Evolutionary conservation across 225 moss, liverwort and hornwort species (phyloP).

Genomic region (Ulota crispa): DNA sequence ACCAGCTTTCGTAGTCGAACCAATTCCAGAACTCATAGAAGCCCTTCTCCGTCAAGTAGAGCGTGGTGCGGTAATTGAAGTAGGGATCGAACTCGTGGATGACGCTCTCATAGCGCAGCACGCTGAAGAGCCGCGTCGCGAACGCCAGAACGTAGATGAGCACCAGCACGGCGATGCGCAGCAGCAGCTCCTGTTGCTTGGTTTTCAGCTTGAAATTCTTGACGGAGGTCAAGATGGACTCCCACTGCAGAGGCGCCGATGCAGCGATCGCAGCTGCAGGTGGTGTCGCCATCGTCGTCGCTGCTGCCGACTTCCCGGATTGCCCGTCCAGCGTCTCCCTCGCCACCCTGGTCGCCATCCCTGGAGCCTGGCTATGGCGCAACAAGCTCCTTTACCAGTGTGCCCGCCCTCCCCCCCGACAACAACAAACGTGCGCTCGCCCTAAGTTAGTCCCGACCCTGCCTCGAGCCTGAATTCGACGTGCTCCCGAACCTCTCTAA

Average conservation of each 20-base stretch:
- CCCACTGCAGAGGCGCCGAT: slow-evolving; percentile 21
- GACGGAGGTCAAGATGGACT: slow-evolving; percentile 25
- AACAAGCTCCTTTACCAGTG: neutral
- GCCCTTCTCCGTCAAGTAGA: slow-evolving; percentile 91
- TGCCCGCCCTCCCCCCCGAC: neutral
- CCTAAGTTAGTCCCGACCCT: slow-evolving; percentile 28
- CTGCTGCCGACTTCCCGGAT: neutral
- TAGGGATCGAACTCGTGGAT: slow-evolving; percentile 99
- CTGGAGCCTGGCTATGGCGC: slow-evolving; percentile 35
- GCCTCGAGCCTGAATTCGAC: neutral
- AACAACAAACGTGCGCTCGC: slow-evolving; percentile 1
- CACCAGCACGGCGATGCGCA: slow-evolving; percentile 74
- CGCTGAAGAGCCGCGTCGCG: slow-evolving; percentile 91
- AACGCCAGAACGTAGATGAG: slow-evolving; percentile 90
- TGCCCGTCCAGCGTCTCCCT: slow-evolving; percentile 29
- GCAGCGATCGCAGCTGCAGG: neutral
- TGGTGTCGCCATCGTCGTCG: neutral
- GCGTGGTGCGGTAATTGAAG: slow-evolving; percentile 97
- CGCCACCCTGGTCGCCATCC: slow-evolving; percentile 24
- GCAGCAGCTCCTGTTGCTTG: slow-evolving; percentile 91
- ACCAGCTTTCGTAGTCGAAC: slow-evolving; percentile 99
- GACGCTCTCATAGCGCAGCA: slow-evolving; percentile 90
- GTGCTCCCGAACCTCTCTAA: neutral
- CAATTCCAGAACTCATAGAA: slow-evolving; percentile 99
- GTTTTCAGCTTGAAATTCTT: slow-evolving; percentile 81